A percentile compares a stretch with the other conserved stretches of the same genome.
phyloP scores from a whole-genome alignment of 495 filamentous ascomycete species.

The Penicillium taxi region DNA sequence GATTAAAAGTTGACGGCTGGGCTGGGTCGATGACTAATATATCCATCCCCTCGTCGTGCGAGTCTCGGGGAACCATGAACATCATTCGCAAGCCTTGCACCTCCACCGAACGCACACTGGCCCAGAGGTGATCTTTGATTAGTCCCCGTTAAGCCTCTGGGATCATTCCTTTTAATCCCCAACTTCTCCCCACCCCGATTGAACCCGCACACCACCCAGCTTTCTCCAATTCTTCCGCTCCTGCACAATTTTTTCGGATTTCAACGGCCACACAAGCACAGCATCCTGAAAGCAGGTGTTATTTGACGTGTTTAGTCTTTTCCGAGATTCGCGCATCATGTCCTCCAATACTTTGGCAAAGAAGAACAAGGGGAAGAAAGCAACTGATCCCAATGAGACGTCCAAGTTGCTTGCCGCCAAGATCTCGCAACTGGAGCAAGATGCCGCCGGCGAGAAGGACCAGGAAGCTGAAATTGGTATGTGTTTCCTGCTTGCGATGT shows the following conservation, averaged over 20 bases:
- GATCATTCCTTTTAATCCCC: slow-evolving; percentile 4
- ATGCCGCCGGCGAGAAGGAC: slow-evolving; percentile 88
- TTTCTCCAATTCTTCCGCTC: slow-evolving; percentile 9
- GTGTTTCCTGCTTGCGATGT: slow-evolving; percentile 33
- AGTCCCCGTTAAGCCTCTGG: slow-evolving; percentile 15
- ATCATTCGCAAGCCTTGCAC: too few species aligned
- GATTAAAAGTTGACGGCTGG: too few species aligned
- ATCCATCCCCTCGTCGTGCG: slow-evolving; percentile 27
- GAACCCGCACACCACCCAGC: slow-evolving; percentile 9
- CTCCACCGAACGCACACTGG: too few species aligned
- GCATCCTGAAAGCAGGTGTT: not conserved
- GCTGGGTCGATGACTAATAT: slow-evolving; percentile 21
- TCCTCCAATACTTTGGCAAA: slow-evolving; percentile 39
- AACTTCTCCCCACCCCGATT: slow-evolving; percentile 10
- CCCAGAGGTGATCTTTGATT: slow-evolving; percentile 17
- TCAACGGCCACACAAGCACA: slow-evolving; percentile 8
- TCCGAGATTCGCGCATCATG: slow-evolving; percentile 18
- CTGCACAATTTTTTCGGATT: slow-evolving; percentile 20
- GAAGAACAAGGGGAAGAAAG: slow-evolving; percentile 70
- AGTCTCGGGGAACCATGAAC: slow-evolving; percentile 18
- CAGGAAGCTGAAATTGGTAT: slow-evolving; percentile 93
- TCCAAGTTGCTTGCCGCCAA: slow-evolving; percentile 85
- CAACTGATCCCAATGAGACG: slow-evolving; percentile 72
- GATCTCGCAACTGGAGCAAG: slow-evolving; percentile 90
- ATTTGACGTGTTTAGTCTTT: not conserved